phyloP scores from a whole-genome alignment of 2,329 filamentous ascomycete species.

The Epichloe typhina region DNA sequence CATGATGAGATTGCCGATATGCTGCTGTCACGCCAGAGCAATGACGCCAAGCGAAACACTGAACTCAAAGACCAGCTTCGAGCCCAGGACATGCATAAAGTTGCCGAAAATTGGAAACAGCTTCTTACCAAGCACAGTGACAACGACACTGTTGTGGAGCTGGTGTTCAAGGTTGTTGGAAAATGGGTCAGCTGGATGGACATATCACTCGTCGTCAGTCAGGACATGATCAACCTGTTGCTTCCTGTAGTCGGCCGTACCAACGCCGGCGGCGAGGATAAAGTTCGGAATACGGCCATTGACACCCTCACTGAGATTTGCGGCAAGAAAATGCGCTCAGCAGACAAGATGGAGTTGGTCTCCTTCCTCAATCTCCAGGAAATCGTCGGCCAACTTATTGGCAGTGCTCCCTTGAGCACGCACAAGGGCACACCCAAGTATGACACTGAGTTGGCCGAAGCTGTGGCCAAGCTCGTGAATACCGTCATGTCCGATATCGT shows the following conservation, averaged over 20 bases:
- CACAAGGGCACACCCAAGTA: constrained; percentile 73
- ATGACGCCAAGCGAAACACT: constrained; percentile 73
- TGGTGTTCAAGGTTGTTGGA: constrained; percentile 81
- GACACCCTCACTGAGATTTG: constrained; percentile 94
- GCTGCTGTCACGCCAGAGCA: constrained; percentile 62
- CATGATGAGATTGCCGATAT: constrained; percentile 97
- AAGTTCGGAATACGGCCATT: constrained; percentile 79
- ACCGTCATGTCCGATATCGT: constrained; percentile 79
- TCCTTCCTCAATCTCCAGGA: constrained; percentile 75
- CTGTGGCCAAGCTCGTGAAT: constrained; percentile 91
- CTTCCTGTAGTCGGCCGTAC: constrained; percentile 77
- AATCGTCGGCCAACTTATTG: constrained; percentile 75
- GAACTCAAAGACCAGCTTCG: constrained; percentile 85
- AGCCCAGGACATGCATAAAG: constrained; percentile 74
- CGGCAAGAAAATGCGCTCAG: constrained; percentile 91
- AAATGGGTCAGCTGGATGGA: constrained; percentile 99
- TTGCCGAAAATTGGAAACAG: constrained; percentile 83
- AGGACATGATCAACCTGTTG: constrained; percentile 71
- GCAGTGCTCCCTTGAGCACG: constrained; percentile 67
- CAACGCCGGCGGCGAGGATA: constrained; percentile 53
- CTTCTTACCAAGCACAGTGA: constrained; percentile 67
- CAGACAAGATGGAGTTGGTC: constrained; percentile 91
- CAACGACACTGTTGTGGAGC: constrained; percentile 64
- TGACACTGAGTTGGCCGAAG: constrained; percentile 90
- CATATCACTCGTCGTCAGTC: constrained; percentile 83